Conservation (phyloP, 2,329 filamentous ascomycete genomes). For the Colletotrichum salicis region DNA sequence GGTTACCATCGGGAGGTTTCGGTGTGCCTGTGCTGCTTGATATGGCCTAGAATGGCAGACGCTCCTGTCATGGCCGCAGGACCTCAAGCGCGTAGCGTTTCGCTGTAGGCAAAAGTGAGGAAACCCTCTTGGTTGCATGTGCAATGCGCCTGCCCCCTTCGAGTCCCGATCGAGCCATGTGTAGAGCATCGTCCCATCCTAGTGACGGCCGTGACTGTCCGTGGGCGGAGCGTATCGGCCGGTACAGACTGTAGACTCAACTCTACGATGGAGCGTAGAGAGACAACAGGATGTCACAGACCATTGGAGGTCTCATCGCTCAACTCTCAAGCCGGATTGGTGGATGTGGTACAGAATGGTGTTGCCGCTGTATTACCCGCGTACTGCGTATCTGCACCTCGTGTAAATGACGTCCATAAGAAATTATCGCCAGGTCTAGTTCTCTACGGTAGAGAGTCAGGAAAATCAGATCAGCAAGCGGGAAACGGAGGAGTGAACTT, state of each 20-base stretch:
- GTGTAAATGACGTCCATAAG: background rate
- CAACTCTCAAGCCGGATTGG: background rate
- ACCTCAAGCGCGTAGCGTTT: conserved; percentile 25
- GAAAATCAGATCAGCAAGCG: background rate
- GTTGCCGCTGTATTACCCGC: conserved; percentile 3
- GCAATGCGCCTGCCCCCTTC: background rate
- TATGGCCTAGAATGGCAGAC: background rate
- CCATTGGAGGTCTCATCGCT: background rate
- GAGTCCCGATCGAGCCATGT: background rate
- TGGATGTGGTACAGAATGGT: background rate
- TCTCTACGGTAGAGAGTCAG: background rate
- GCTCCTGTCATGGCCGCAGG: conserved; percentile 13
- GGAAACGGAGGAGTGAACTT: conserved; percentile 17
- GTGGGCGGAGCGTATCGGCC: background rate
- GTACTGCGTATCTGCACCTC: conserved; percentile 20
- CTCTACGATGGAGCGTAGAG: background rate
- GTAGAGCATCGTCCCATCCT: conserved; percentile 16
- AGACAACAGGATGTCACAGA: background rate
- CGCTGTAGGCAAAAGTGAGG: conserved; percentile 10
- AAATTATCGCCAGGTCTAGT: background rate
- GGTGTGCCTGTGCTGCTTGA: background rate
- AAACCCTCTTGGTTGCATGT: conserved; percentile 14
- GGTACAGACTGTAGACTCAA: background rate
- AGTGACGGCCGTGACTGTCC: conserved; percentile 18
- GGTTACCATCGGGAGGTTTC: background rate